Conservation (phyloP, 73 alveolate species). For the Paramecium bursaria region DNA sequence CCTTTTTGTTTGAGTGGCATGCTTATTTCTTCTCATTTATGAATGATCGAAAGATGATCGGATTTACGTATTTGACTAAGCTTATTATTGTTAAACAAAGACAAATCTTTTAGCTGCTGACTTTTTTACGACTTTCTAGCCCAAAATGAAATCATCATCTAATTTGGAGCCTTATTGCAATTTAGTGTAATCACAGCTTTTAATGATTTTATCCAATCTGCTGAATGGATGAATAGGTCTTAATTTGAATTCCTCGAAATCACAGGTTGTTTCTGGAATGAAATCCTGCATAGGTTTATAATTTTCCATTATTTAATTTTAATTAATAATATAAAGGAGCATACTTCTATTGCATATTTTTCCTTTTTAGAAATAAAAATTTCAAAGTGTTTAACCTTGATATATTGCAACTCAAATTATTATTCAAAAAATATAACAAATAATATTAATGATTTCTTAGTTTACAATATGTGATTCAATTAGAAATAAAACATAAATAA, state of each 20-base stretch:
- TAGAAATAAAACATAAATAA: too few relatives aligned
- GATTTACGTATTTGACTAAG: neutral
- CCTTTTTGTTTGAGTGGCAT: slow-evolving; percentile 20
- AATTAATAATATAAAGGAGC: too few relatives aligned
- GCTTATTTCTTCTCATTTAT: slow-evolving; percentile 11
- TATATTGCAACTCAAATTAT: too few relatives aligned
- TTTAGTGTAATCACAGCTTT: slow-evolving; percentile 51
- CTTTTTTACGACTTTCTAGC: slow-evolving; percentile 24
- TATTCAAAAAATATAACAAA: too few relatives aligned
- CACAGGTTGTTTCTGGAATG: slow-evolving; percentile 20
- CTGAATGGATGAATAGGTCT: slow-evolving; percentile 29
- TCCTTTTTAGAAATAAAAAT: too few relatives aligned
- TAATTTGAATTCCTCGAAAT: slow-evolving; percentile 17
- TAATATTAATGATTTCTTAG: too few relatives aligned
- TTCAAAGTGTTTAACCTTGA: too few relatives aligned
- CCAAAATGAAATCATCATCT: slow-evolving; percentile 40
- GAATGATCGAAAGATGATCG: slow-evolving; percentile 18
- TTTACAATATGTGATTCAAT: too few relatives aligned
- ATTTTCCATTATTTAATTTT: too few relatives aligned
- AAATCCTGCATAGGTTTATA: slow-evolving; percentile 45
- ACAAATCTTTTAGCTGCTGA: neutral
- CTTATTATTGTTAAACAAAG: slow-evolving; percentile 9
- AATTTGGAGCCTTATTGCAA: slow-evolving; percentile 6
- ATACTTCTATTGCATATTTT: too few relatives aligned
- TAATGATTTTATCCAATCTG: slow-evolving; percentile 17